Percentiles rank a stretch among this genome's conserved stretches.
phyloP scores from a whole-genome alignment of 2,329 filamentous ascomycete genomes.

The Ceratocystis harringtonii region DNA sequence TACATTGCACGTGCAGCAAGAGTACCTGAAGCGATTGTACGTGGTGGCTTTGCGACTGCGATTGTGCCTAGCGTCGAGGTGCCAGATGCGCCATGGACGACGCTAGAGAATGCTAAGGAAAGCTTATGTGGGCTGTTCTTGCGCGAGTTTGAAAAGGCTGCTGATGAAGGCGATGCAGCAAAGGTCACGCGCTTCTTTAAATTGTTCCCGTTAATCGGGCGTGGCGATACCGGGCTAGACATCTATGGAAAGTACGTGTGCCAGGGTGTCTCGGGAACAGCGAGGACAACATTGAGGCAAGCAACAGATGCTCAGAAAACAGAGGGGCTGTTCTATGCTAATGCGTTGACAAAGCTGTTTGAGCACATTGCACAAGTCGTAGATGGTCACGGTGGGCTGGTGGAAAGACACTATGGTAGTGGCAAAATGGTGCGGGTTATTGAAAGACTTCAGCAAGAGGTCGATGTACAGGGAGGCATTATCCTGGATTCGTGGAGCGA shows the following conservation, averaged over 20 bases:
- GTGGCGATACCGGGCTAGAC: conserved; percentile 77
- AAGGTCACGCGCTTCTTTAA: conserved; percentile 97
- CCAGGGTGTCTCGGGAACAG: conserved; percentile 75
- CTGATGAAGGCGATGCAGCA: conserved; percentile 69
- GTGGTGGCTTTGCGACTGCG: conserved; percentile 73
- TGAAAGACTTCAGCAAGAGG: conserved; percentile 81
- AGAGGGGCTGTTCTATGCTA: conserved; percentile 74
- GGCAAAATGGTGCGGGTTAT: conserved; percentile 94
- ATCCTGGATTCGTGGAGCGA: conserved; percentile 92
- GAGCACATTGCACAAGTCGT: conserved; percentile 97
- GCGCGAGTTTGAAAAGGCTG: conserved; percentile 87
- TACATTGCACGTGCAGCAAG: conserved; percentile 74
- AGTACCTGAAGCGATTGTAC: conserved; percentile 64
- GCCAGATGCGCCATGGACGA: conserved; percentile 76
- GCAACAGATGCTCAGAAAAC: conserved; percentile 32
- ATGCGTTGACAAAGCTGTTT: conserved; percentile 78
- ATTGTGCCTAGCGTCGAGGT: conserved; percentile 94
- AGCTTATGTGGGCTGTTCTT: conserved; percentile 82
- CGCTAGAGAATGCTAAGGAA: conserved; percentile 73
- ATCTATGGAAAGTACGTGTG: conserved; percentile 95
- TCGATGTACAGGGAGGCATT: conserved; percentile 90
- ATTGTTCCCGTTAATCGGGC: conserved; percentile 83
- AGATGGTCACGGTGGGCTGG: conserved; percentile 75
- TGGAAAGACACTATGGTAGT: conserved; percentile 83
- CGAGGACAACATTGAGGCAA: conserved; percentile 64